Evolutionary conservation across 345 rosid genomes (phyloP).

Genomic region (Cardamine resedifolia): DNA sequence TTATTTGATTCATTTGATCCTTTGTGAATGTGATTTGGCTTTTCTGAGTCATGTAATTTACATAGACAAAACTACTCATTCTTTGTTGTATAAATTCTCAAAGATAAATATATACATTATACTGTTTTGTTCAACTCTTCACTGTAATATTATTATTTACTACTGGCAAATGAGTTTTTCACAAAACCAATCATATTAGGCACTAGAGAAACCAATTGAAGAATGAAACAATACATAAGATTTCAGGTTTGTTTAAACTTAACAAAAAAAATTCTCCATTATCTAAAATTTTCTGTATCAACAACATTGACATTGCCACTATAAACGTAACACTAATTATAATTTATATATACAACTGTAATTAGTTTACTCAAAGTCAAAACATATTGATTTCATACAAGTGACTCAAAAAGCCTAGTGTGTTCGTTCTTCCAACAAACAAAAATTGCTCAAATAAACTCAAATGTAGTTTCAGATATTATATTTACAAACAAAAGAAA

Average conservation of each 20-base stretch:
- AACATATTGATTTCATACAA: neutral
- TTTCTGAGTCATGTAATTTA: slow-evolving; percentile 28
- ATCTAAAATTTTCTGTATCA: too few relatives aligned
- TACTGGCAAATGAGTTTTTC: neutral
- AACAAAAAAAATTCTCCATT: too few relatives aligned
- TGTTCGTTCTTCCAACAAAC: neutral
- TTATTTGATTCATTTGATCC: slow-evolving; percentile 29
- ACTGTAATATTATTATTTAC: neutral
- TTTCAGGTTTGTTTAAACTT: neutral
- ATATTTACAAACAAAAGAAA: slow-evolving; percentile 1
- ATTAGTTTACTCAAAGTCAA: neutral
- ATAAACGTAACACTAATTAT: too few relatives aligned
- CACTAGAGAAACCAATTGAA: neutral
- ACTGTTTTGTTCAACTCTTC: neutral
- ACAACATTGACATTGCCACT: too few relatives aligned
- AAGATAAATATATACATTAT: slow-evolving; percentile 8
- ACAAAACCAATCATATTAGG: neutral
- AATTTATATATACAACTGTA: neutral
- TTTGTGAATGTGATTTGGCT: slow-evolving; percentile 21
- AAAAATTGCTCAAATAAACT: neutral
- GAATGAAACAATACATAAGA: neutral
- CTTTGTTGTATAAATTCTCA: slow-evolving; percentile 26
- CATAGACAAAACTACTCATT: slow-evolving; percentile 28
- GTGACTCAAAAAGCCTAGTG: neutral
- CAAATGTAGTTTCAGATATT: neutral